Base-by-base conservation (phyloP, 169 alveolate genomes). In the Cystoisospora suis region DNA sequence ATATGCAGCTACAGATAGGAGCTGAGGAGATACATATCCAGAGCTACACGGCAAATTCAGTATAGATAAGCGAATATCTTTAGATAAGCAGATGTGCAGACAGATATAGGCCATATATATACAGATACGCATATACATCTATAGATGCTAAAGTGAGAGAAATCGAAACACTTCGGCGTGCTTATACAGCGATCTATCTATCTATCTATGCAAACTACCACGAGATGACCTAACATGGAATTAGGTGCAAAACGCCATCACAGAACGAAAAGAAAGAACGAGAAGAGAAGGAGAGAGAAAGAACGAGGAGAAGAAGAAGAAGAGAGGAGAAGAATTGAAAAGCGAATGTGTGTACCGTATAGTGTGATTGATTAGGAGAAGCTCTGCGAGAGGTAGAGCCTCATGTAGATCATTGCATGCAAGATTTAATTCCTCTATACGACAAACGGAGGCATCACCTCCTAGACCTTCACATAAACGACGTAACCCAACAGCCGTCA, bases 371-470 rank as follows among this genome's bases (percentile, higher is more conserved):
- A 34, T 72, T 27, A 72, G 56, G 23, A 72, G 83, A 17, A 72
- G 83, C 83, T 72, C 83, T 29, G 83, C 83, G 56, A 72, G 83
- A 1, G 83, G 83, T 12, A 72, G 83, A 38, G 32, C 34, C 23
- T 72, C 58, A 12, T 72, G 83, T 6, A 72, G 83, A 32, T 72
- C 83, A 38, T 72, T 72, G 53, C 83, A 72, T 7, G 83, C 83
- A 15, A 72, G 2, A 56, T 72, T 72, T 34, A 72, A 72, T 34
- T 72, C 83, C 29, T 72, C 83, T 17, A 72, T 46, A 15, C 34
- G 53, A 32, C 83, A 72, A 23, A 12, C 12, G 65, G 29, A 53
- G 56, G 83, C 27, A 1, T 36, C 45, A 5, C 42, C 17, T 46
- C 42, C 56, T 17, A 72, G 53, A 56, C 83, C 56, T 32, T 72